Evolutionary conservation across 78 protist species (phyloP), one percentile per base, ranked within the genome.

Genomic region (Cavenderia fasciculata): DNA sequence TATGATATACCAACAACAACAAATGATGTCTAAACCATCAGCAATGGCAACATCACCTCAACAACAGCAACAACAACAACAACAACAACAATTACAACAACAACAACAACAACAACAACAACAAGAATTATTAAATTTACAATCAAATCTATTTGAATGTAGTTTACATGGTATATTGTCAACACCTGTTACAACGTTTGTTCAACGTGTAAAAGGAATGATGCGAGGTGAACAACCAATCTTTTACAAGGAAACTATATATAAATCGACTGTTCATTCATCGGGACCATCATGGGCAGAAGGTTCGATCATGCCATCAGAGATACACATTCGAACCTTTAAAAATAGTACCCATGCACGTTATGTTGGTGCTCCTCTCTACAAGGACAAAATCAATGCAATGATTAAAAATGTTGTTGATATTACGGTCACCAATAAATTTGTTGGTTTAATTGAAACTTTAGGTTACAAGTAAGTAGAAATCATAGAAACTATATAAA

Each of bases 131-230:
- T 14, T 19, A 57, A 10, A 8, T 19, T 14, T 19, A 57, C 63
- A 57, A 57, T 14, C 8, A 57, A 82, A 82, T 56, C 52, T 43
- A 34, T 82, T 68, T 68, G 90, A 82, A 23, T 82, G 90, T 57
- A 68, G 78, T 68, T 29, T 82, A 16, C 78, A 82, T 56, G 90
- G 90, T n/a, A 82, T 82, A n/a, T 70, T 82, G 14, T 52, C 90
- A 1, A 82, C 90, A 29, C 90, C 90, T 27, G 34, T 49, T 8
- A 31, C 21, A 21, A 68, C 61, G 18, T 82, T 82, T 33, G 47
- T 82, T 52, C 79, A 82, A 49, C 56, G 90, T 38, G 90, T 72
- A 27, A 82, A 68, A 23, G 90, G 90, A 18, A 82, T 82, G 90
- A 82, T 82, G 90, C 56, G 90, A 65, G 23, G 44, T n/a, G 90